Evolutionary conservation across 2,329 filamentous ascomycete genomes (phyloP), one percentile per base, ranked within the genome.

Genomic region (Aspergillus candidus): DNA sequence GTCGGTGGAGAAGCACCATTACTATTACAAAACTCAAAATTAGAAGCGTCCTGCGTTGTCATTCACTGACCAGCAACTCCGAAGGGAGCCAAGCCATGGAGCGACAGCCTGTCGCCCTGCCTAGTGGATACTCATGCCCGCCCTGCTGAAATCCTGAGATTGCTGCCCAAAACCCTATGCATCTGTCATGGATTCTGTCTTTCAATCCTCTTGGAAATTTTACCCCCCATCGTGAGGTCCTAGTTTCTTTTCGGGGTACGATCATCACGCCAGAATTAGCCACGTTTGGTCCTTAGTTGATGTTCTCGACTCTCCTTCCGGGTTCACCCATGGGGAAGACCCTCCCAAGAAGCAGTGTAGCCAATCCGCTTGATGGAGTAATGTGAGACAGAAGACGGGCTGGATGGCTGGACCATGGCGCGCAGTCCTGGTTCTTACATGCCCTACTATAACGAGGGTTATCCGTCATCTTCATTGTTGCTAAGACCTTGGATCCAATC

Each of bases 121-220:
- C 44, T 37, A 50, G 46, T 46, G 48, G 49, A 51, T 48, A 48
- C 46, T 18, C 4, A 46, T 49, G 46, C 49, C 31, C 22, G 47
- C 49, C 53, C 42, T 52, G 46, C 53, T 40, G 40, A 41, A 45
- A 41, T 49, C 50, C 45, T 43, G 43, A 42, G 38, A 41, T 56
- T 56, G 53, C 50, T 56, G 53, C 53, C 53, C 53, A 56, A 56
- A 56, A 47, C 48, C 47, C 49, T 50, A 48, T 44, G 32, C 41
- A 40, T 42, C 43, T 22, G 41, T 41, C 38, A 37, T 49, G 47
- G 44, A 40, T 47, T 46, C 50, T 46, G 13, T 40, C 15, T 15
- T 14, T 27, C 22, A 7, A n/a, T 41, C 15, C 11, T 22, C 27
- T 41, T 14, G 22, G 22, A 44, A 43, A 46, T 46, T 35, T 51